phyloP scores from a whole-genome alignment of 805 yeast genomes.

The Candida incommunis region DNA sequence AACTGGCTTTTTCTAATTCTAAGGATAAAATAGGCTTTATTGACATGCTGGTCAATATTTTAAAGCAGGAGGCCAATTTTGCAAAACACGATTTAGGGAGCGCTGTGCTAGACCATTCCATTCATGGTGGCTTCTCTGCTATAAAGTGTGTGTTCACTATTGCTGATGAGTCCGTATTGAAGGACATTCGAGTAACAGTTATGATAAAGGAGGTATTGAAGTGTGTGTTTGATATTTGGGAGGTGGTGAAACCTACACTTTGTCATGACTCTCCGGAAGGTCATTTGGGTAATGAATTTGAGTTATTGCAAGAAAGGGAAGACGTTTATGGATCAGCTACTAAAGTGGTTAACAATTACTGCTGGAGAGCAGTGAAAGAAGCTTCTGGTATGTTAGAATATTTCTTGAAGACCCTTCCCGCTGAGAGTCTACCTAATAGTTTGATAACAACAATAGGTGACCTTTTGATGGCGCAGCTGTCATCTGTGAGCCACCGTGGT shows the following conservation, averaged over 20 bases:
- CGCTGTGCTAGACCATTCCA: slow-evolving; percentile 35
- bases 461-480: slow-evolving; percentile 48
- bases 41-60: slow-evolving; percentile 5
- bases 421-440: slow-evolving; percentile 14
- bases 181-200: slow-evolving; percentile 5
- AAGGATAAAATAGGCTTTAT: slow-evolving; percentile 13
- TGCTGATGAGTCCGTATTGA: slow-evolving; percentile 7
- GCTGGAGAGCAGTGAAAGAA: slow-evolving; percentile 79
- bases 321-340: slow-evolving; percentile 23
- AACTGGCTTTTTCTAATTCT: slow-evolving; percentile 30
- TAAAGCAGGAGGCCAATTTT: slow-evolving; percentile 22
- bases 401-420: slow-evolving; percentile 25
- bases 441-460: slow-evolving; percentile 32
- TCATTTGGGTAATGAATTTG: slow-evolving; percentile 31
- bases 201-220: slow-evolving; percentile 11
- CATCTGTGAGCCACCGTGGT: slow-evolving; percentile 74
- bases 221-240: slow-evolving; percentile 28
- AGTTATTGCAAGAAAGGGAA: slow-evolving; percentile 12
- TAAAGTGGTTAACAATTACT: slow-evolving; percentile 40
- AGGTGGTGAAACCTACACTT: slow-evolving; percentile 31
- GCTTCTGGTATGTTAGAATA: slow-evolving; percentile 41
- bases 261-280: slow-evolving; percentile 65
- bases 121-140: slow-evolving; percentile 62
- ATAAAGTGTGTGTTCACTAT: slow-evolving; percentile 32
- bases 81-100: slow-evolving; percentile 24